Evolutionary conservation across 768 basidiomycete species (phyloP).

Genomic region (Collybiopsis luxurians): DNA sequence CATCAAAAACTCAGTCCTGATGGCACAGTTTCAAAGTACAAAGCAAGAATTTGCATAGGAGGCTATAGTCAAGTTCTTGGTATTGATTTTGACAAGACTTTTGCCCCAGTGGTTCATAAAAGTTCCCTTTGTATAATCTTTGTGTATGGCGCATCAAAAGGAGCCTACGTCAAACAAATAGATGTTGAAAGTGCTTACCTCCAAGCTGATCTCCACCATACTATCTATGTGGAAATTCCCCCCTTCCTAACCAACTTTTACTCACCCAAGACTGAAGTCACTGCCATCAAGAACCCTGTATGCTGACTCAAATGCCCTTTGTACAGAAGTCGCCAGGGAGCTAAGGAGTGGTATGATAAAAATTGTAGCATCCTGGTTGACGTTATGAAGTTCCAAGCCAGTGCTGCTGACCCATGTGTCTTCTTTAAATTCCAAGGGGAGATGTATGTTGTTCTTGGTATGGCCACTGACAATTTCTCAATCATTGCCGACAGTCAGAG

Average conservation of each 20-base stretch:
- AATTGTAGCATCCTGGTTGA: background rate
- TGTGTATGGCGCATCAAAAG: constrained; percentile 2
- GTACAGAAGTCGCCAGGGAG: no score
- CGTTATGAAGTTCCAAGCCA: no score
- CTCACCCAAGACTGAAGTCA: no score
- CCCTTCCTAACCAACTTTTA: constrained; percentile 8
- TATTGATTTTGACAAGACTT: constrained; percentile 21
- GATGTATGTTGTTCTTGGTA: background rate
- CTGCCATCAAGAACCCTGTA: background rate
- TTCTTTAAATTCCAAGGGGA: background rate
- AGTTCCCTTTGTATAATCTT: constrained; percentile 9
- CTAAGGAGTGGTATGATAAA: no score
- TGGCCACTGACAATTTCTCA: constrained; percentile 22
- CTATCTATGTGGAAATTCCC: no score
- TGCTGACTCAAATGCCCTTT: background rate
- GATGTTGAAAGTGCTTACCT: constrained; percentile 15
- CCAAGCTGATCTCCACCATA: no score
- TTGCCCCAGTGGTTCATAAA: constrained; percentile 1
- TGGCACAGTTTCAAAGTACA: no score
- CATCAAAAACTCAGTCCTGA: no score
- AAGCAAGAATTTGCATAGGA: constrained; percentile 41
- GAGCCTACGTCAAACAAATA: constrained; percentile 12
- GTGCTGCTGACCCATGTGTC: no score
- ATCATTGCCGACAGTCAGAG: constrained; percentile 9
- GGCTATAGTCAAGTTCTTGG: constrained; percentile 35